These are phyloP conservation scores for Mortierella sp. DNA, from an alignment of 371 early-diverging fungal species.

Conservation along the genomic window DNA sequence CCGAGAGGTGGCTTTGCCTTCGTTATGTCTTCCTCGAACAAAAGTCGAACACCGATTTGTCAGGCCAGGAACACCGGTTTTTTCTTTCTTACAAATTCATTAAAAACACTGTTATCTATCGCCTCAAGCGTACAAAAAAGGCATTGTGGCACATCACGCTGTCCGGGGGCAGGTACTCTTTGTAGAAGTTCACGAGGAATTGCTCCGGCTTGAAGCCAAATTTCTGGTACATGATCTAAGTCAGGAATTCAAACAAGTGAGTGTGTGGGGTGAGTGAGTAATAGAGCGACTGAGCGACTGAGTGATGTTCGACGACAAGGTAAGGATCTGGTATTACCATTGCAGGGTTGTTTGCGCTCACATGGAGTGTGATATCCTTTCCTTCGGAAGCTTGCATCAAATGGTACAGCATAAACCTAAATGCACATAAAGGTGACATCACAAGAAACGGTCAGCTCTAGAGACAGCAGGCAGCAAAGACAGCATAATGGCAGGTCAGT, in stretches of 20 bases:
- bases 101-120: conserved; percentile 49
- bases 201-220: conserved; percentile 96
- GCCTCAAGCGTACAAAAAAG: conserved; percentile 85
- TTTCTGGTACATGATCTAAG: conserved; percentile 91
- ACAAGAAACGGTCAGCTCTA: not conserved
- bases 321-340: too few species aligned
- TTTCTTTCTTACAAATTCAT: not conserved
- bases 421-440: not conserved
- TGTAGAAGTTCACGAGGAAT: conserved; percentile 92
- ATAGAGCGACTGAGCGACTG: too few species aligned
- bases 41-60: too few species aligned
- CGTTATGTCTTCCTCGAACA: not conserved
- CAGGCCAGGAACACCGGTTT: too few species aligned
- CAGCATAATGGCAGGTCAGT: too few species aligned
- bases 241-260: not conserved
- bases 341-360: conserved; percentile 93
- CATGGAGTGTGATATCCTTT: conserved; percentile 93
- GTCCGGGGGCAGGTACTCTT: conserved; percentile 86
- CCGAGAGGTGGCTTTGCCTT: not conserved
- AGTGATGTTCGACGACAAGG: too few species aligned
- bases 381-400: conserved; percentile 76
- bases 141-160: conserved; percentile 88
- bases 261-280: too few species aligned
- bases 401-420: conserved; percentile 86
- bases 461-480: too few species aligned